Base-by-base conservation (phyloP, 495 filamentous ascomycete species). In the Penicillium macrosclerotiorum region DNA sequence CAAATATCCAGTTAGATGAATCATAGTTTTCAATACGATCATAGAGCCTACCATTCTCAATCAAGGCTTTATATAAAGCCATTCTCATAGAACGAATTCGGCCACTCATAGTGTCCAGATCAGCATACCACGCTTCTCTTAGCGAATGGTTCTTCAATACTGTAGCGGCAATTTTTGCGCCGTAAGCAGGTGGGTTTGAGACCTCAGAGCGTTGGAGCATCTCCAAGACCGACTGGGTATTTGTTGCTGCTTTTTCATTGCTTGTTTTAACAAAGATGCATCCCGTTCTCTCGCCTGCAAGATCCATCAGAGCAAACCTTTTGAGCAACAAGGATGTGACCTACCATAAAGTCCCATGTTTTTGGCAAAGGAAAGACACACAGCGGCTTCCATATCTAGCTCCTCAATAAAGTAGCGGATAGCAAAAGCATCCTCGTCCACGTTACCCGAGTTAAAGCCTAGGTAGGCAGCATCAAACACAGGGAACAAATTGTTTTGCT, bases 331-430 rank as follows among this genome's bases (percentile, higher is more conserved):
- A n/a, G n/a, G n/a, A n/a, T n/a, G n/a, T 8, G 0, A 17, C 14
- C 5, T 47, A 64, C 69, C 69, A 47, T 76, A 76, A 23, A 76
- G 61, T n/a, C 72, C 72, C 57, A 76, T 68, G 40, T 67, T 75
- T 52, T 76, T 74, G 4, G 73, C 65, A 50, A 74, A 74, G 0
- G 69, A 73, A 20, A 69, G 25, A 36, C 61, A 65, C 3, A 73
- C 56, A 0, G 52, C 58, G 1, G 57, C 42, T 39, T 69, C 65
- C 48, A 59, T 59, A 7, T 46, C 18, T n/a, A 36, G 9, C 22
- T 22, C 9, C 16, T 36, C 33, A n/a, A 36, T 12, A 5, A 72
- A 77, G 18, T 69, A 46, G 0, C 68, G 63, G 7, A 75, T 54
- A 5, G 69, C 51, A 63, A 64, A 73, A 7, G 64, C 64, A 47